A percentile compares a stretch with the other conserved stretches of the same genome.
Conservation (phyloP, 352 stramenopile genomes). For the Phytophthora sansomeana region DNA sequence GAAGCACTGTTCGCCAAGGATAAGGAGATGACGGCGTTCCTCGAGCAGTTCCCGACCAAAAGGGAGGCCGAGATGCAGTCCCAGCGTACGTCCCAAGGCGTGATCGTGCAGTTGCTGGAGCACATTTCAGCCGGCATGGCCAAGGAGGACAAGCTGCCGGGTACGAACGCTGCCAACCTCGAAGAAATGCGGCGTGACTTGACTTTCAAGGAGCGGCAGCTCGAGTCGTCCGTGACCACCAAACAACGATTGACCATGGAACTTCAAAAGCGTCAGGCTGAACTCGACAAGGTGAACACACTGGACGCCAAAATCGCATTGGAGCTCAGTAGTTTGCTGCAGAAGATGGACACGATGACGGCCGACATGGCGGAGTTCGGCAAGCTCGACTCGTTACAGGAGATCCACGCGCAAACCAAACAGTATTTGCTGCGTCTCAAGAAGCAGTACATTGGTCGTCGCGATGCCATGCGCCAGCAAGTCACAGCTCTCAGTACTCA, state of each 20-base stretch:
- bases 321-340: slow-evolving; percentile 81
- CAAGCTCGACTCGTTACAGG: slow-evolving; percentile 88
- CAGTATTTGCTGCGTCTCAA: slow-evolving; percentile 74
- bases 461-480: slow-evolving; percentile 89
- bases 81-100: slow-evolving; percentile 66
- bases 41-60: slow-evolving; percentile 84
- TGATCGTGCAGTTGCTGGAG: slow-evolving; percentile 92
- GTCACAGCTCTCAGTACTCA: slow-evolving; percentile 65
- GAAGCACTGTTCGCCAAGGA: slow-evolving; percentile 91
- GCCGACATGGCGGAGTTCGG: slow-evolving; percentile 90
- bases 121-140: slow-evolving; percentile 83
- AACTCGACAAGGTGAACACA: slow-evolving; percentile 93
- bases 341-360: slow-evolving; percentile 91
- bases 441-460: slow-evolving; percentile 86
- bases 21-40: slow-evolving; percentile 93
- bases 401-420: slow-evolving; percentile 83
- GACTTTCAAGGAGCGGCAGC: slow-evolving; percentile 93
- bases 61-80: slow-evolving; percentile 68
- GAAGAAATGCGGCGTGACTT: slow-evolving; percentile 91
- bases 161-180: slow-evolving; percentile 62
- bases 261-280: slow-evolving; percentile 85
- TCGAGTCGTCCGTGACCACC: slow-evolving; percentile 91
- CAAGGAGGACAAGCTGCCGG: slow-evolving; percentile 82
- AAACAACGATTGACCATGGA: slow-evolving; percentile 89
- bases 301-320: slow-evolving; percentile 89